phyloP scores from a whole-genome alignment of 2,329 filamentous ascomycete genomes.

The Cladosporium sp. region DNA sequence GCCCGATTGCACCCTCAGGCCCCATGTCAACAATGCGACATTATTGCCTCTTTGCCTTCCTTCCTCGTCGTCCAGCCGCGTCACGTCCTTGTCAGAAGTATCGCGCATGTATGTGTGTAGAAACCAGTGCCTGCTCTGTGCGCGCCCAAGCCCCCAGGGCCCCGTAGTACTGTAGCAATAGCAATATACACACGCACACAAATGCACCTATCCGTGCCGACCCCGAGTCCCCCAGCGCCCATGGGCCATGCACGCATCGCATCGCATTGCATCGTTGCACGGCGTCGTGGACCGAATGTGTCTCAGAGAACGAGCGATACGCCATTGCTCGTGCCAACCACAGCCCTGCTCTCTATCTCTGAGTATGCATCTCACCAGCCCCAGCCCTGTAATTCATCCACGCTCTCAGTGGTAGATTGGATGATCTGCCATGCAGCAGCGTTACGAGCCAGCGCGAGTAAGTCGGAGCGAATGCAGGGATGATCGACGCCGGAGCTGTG shows the following conservation, averaged over 20 bases:
- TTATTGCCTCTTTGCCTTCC: constrained; percentile 12
- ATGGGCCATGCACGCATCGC: neutral
- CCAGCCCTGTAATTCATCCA: neutral
- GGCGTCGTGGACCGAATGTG: neutral
- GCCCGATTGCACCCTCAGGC: neutral
- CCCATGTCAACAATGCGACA: neutral
- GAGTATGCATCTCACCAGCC: neutral
- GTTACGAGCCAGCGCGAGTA: constrained; percentile 12
- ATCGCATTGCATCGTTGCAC: neutral
- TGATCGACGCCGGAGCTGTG: neutral
- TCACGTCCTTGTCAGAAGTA: constrained; percentile 7
- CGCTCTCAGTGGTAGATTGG: constrained; percentile 7
- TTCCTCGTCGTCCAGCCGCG: constrained; percentile 12
- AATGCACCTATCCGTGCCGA: neutral
- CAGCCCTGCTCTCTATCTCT: neutral
- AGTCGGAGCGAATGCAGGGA: constrained; percentile 6
- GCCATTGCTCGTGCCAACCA: constrained; percentile 6
- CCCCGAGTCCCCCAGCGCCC: neutral
- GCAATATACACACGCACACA: neutral
- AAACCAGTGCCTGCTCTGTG: constrained; percentile 5
- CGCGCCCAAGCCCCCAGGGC: neutral
- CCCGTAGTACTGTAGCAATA: neutral
- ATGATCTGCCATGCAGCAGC: constrained; percentile 19
- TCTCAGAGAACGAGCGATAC: constrained; percentile 6
- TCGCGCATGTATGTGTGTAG: neutral